Evolutionary conservation across 352 stramenopile genomes (phyloP), one percentile per base, ranked within the genome.

Genomic region (Phytopythium mirpurense): DNA sequence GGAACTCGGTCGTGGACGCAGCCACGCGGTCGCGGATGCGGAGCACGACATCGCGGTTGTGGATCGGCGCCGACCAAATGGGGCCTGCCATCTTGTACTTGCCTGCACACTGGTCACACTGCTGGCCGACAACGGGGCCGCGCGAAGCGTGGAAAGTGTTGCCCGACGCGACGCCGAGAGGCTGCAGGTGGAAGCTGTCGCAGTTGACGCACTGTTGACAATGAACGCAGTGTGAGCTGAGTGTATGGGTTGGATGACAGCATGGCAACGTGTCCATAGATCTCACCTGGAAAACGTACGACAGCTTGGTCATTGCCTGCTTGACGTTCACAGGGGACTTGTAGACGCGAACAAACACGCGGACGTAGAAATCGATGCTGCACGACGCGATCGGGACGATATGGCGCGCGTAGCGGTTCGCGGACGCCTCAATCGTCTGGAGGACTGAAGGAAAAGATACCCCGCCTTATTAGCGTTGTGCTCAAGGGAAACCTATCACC

Each of bases 281-380:
- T 21, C 46, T 38, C 36, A 70, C 62, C 57, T 92, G 83, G 57
- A 77, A 95, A 11, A 89, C 74, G 59, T 94, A 83, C 56, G 86
- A 95, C 15, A 92, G 80, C 72, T 95, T 95, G 43, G 83, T 95
- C 83, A 95, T 94, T 12, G 80, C 86, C 51, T 95, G 83, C 71
- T 98, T 98, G 35, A 96, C 95, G 61, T 97, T 96, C 16, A 90
- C 80, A 19, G 97, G 96, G 51, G 95, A 96, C 63, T 98, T 92
- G 72, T 96, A 98, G 40, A 99, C 96, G 56, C 98, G 94, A 16
- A 99, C 96, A 77, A 99, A 99, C 38, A 99, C 89, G 46, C 98
- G 95, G 40, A 99, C 83, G 78, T 99, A 99, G 67, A 99, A 99
- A 56, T 98, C 96, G 66, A 99, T 99, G 59, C 96, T 97, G 53